Evolutionary conservation across 139 green algal genomes (phyloP).

Genomic region (Spirogloea muscicola): DNA sequence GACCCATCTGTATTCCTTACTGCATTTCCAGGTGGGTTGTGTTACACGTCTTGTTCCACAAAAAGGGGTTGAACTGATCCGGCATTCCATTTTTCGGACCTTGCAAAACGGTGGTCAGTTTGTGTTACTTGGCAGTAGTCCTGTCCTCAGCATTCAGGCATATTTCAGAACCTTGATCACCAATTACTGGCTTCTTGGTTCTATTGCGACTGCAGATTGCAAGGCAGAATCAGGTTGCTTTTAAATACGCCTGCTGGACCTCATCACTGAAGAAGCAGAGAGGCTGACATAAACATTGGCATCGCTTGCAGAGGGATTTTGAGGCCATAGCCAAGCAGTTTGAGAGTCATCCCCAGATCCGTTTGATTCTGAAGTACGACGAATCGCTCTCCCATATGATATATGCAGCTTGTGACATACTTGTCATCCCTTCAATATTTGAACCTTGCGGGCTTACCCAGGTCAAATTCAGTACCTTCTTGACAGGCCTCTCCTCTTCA

Average conservation of each 20-base stretch:
- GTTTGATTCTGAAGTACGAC: slow-evolving; percentile 79
- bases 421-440: slow-evolving; percentile 96
- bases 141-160: slow-evolving; percentile 64
- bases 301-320: slow-evolving; percentile 52
- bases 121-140: slow-evolving; percentile 91
- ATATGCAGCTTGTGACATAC: slow-evolving; percentile 86
- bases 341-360: slow-evolving; percentile 58
- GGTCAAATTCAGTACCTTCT: no score
- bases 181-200: no score
- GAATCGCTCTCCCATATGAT: slow-evolving; percentile 92
- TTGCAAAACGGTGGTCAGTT: slow-evolving; percentile 73
- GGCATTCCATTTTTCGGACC: slow-evolving; percentile 59
- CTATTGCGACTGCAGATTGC: no score
- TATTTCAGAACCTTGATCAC: no score
- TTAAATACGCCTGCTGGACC: no score
- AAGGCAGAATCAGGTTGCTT: no score
- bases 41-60: slow-evolving; percentile 61
- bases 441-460: slow-evolving; percentile 61
- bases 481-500: no score
- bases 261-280: no score
- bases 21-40: slow-evolving; percentile 42
- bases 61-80: slow-evolving; percentile 99
- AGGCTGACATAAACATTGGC: no score
- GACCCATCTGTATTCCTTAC: neutral
- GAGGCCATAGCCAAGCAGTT: slow-evolving; percentile 56